Evolutionary conservation across 768 basidiomycete species (phyloP), one percentile per base, ranked within the genome.

Genomic region (Boletellus emodensis): DNA sequence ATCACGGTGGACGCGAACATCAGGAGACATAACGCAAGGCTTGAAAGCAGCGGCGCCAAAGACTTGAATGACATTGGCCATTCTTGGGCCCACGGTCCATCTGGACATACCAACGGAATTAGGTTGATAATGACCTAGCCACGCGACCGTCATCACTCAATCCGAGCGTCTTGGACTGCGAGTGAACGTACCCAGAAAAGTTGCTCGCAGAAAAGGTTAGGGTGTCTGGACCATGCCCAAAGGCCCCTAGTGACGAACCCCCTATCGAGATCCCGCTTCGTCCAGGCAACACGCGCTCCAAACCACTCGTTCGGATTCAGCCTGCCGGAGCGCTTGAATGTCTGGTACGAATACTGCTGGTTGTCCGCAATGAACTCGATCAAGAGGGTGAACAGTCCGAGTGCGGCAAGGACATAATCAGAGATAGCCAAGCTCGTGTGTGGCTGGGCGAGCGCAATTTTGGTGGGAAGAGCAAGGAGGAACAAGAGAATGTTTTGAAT

Each of bases 131-230:
- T 77, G 70, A 81, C 75, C 87, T 89, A 58, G 40, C 26, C 14
- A 18, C 28, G 24, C 40, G 13, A 24, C 7, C 40, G 28, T 48
- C 0, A 18, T 60, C 18, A 57, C 49, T 49, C n/a, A 42, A 40
- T 26, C 20, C 20, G 7, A 15, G 8, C 17, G 22, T 44, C 12
- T 8, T 8, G 4, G 20, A 17, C 10, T 1, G 7, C 22, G 17
- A 33, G 1, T 18, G 1, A 14, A 72, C 81, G 37, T 55, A 88
- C 86, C 87, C 87, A 94, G 70, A 94, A 92, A 14, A 72, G 67
- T 66, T 94, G 93, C 66, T 98, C 95, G 65, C 89, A 93, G 1
- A 85, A 71, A 64, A 92, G 94, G 67, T 98, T 98, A 33, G 95
- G 94, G 67, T 98, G 95, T 14, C 95, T 75, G 3, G 81, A 83